Base-by-base conservation (phyloP, 1,284 basidiomycete species). In the Stereum hirsutum region DNA sequence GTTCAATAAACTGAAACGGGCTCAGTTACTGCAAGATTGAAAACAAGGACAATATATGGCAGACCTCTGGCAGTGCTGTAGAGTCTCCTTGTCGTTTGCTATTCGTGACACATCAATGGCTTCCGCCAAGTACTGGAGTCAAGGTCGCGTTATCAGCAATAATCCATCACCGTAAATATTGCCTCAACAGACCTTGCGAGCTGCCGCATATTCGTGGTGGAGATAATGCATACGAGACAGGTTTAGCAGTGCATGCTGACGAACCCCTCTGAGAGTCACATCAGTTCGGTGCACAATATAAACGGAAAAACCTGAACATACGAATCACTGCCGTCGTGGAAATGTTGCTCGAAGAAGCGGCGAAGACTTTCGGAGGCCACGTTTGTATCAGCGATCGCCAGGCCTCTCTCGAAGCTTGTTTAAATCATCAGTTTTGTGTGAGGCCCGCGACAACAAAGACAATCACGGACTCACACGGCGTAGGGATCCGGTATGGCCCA, bases 271-370 rank as follows among this genome's bases (percentile, higher is more conserved):
- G 51, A 25, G 42, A 31, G 36, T 28, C 39, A 39, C n/a, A 44
- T 39, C 21, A 43, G 20, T 27, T 20, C n/a, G 21, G 19, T 37
- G 33, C 15, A 25, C n/a, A 12, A 32, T 27, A 17, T 14, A 32
- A 24, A 17, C 25, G 3, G 26, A 32, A 30, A 14, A 39, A 36
- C 19, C n/a, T n/a, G n/a, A n/a, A 64, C 85, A 52, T 49, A 87
- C 82, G 85, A 88, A 57, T 89, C 86, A 48, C 76, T 81, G 17
- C 68, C 71, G 41, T 82, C 78, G 51, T 87, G 81, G 53, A 89
- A 89, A 52, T 76, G 79, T 50, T 89, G 86, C 54, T 89, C 86
- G 50, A 89, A 89, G 57, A 85, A 89, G 40, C 75, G 64, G 31
- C 85, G 72, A 32, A 89, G 58, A 50, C 75, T 80, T 51, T 89